Evolutionary conservation across 768 basidiomycete genomes (phyloP).

Genomic region (Mycena filopes): DNA sequence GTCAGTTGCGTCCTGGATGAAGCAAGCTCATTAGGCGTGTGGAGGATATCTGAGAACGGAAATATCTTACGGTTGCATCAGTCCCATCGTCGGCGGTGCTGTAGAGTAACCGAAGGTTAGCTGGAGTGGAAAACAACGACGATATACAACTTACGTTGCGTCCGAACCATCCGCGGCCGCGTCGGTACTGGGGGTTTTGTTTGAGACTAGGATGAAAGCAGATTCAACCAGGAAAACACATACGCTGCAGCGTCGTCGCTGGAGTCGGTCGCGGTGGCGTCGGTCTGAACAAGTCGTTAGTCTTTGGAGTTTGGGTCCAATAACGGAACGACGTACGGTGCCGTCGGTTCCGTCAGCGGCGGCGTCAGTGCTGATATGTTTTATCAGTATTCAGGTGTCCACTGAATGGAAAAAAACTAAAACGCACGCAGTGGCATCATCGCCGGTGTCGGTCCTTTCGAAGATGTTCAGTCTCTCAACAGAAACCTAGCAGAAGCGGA

Average conservation of each 20-base stretch:
- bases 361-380: neutral
- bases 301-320: too few relatives aligned
- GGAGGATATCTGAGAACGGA: neutral
- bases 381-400: neutral
- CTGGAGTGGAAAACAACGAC: too few relatives aligned
- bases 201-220: too few relatives aligned
- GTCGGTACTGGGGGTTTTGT: too few relatives aligned
- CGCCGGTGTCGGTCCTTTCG: conserved; percentile 5
- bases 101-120: too few relatives aligned
- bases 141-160: too few relatives aligned
- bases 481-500: too few relatives aligned
- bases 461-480: neutral
- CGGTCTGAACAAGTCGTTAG: neutral
- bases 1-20: too few relatives aligned
- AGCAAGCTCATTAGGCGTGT: too few relatives aligned
- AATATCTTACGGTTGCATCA: neutral
- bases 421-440: conserved; percentile 8
- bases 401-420: neutral
- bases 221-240: too few relatives aligned
- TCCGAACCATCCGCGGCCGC: too few relatives aligned
- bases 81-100: too few relatives aligned
- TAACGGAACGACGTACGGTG: neutral
- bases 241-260: neutral
- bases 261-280: neutral
- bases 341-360: neutral